A percentile compares a stretch with the other conserved stretches of the same genome.
Conservation (phyloP, 768 basidiomycete genomes). For the Naematelia encephala region DNA sequence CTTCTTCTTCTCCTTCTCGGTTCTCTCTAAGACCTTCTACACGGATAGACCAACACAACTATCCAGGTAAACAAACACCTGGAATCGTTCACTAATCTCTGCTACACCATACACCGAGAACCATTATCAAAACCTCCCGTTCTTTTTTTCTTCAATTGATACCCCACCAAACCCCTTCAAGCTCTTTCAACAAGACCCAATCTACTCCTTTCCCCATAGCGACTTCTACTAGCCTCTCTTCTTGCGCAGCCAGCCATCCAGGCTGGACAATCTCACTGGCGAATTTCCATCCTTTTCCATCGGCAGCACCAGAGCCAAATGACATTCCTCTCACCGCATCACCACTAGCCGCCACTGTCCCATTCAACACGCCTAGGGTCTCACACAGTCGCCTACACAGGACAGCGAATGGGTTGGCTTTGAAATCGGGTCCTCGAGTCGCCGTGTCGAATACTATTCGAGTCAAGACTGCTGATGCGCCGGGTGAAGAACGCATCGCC, state of each 20-base stretch:
- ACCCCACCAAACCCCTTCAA: constrained; percentile 36
- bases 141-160: no score
- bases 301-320: constrained; percentile 26
- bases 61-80: no score
- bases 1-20: background rate
- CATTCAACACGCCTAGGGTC: constrained; percentile 46
- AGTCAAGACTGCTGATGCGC: constrained; percentile 65
- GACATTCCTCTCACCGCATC: constrained; percentile 17
- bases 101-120: no score
- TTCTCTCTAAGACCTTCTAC: no score
- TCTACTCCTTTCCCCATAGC: constrained; percentile 25
- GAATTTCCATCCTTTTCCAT: constrained; percentile 36
- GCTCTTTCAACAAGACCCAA: constrained; percentile 21
- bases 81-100: no score
- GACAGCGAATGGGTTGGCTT: constrained; percentile 35
- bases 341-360: constrained; percentile 21
- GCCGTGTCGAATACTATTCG: constrained; percentile 38
- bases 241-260: constrained; percentile 34
- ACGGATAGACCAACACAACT: no score
- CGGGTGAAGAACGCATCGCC: constrained; percentile 64
- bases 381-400: constrained; percentile 50
- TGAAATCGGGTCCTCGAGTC: constrained; percentile 7
- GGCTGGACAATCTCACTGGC: constrained; percentile 21
- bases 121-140: no score
- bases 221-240: constrained; percentile 24